Evolutionary conservation across 441 rosid species (phyloP).

Genomic region (Pelargonium cotyledonis): DNA sequence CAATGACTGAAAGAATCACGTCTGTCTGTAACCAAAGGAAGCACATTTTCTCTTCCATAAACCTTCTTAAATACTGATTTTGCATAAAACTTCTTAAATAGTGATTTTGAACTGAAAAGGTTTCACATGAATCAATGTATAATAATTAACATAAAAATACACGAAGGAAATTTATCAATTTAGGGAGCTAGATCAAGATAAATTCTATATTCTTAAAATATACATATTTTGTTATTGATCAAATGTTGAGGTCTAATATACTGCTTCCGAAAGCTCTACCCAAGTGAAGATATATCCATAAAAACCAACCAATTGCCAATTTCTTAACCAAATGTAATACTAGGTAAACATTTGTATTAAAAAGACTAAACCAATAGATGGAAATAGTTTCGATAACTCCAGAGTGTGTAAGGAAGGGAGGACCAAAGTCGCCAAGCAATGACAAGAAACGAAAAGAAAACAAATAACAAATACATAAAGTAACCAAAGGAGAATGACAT

Average conservation of each 20-base stretch:
- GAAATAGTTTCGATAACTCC: no score
- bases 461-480: not conserved
- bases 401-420: no score
- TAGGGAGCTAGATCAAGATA: not conserved
- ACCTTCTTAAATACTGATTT: not conserved
- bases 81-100: not conserved
- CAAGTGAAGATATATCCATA: not conserved
- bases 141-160: not conserved
- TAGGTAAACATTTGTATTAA: not conserved
- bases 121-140: not conserved
- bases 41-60: not conserved
- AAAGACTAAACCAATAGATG: not conserved
- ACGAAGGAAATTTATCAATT: not conserved
- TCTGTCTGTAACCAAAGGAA: not conserved
- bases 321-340: not conserved
- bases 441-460: not conserved
- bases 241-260: not conserved
- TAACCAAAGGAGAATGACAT: not conserved
- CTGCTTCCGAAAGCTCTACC: not conserved
- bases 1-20: not conserved
- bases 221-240: not conserved
- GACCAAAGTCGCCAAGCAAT: no score
- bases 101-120: not conserved
- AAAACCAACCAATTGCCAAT: not conserved
- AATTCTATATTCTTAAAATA: not conserved